Conservation (phyloP, 345 rosid genomes). For the Carallia brachiata region DNA sequence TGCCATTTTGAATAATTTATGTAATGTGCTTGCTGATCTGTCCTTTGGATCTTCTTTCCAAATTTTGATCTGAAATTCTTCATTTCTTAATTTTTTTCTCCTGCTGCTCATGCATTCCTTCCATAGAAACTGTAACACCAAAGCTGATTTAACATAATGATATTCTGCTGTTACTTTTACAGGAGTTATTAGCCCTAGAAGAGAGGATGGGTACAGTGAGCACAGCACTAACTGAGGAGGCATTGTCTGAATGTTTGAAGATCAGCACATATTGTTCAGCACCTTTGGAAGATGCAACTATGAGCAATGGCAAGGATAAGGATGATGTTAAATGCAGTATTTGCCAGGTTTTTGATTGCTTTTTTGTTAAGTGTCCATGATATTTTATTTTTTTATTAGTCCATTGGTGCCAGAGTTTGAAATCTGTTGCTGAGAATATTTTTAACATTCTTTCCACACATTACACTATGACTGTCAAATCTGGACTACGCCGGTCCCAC, state of each 20-base stretch:
- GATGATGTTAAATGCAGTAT: constrained; percentile 80
- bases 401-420: neutral
- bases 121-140: neutral
- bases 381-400: neutral
- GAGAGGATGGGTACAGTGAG: constrained; percentile 96
- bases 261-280: constrained; percentile 48
- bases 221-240: constrained; percentile 89
- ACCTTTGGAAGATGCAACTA: constrained; percentile 31
- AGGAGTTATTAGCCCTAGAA: constrained; percentile 94
- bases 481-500: no score
- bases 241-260: constrained; percentile 59
- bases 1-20: constrained; percentile 4
- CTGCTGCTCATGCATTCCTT: neutral
- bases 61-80: neutral
- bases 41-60: neutral
- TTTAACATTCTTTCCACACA: no score
- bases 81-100: neutral
- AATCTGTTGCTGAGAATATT: no score
- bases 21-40: neutral
- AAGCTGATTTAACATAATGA: neutral
- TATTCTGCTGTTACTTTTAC: constrained; percentile 20
- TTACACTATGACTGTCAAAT: no score
- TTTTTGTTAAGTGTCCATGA: neutral
- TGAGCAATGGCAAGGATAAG: constrained; percentile 26
- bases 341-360: constrained; percentile 64